phyloP scores from a whole-genome alignment of 2,329 filamentous ascomycete genomes.

The Xylariales sp. region DNA sequence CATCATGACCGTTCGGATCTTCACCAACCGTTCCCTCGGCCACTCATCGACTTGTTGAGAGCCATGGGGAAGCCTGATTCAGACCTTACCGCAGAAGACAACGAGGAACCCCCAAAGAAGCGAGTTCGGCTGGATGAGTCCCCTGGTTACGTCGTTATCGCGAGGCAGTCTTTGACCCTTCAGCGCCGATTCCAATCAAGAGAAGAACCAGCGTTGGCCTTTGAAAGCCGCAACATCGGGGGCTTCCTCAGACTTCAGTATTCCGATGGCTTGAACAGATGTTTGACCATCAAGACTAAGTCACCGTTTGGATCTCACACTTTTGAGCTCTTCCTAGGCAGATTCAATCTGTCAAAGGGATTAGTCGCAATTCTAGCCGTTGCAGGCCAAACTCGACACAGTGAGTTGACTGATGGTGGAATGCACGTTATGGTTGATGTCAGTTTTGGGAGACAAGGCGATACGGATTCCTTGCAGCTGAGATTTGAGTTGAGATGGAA shows the following conservation, averaged over 20 bases:
- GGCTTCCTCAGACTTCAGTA: conserved; percentile 1
- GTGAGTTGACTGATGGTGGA: conserved; percentile 12
- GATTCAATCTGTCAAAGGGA: background rate
- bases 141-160: conserved; percentile 1
- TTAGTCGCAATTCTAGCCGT: conserved; percentile 8
- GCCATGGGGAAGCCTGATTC: background rate
- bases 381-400: conserved; percentile 4
- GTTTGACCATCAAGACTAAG: no score
- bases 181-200: background rate
- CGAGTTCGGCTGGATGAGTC: conserved; percentile 14
- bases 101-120: conserved; percentile 15
- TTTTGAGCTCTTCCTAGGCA: background rate
- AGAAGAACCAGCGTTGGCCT: background rate
- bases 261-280: no score
- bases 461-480: conserved; percentile 26
- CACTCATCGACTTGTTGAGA: conserved; percentile 12
- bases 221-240: background rate
- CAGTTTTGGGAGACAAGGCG: conserved; percentile 22
- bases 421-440: conserved; percentile 32
- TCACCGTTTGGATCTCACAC: background rate
- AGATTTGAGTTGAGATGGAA: conserved; percentile 39
- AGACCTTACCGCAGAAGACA: background rate
- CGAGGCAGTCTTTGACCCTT: background rate
- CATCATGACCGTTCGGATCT: no score
- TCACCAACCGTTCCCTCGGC: conserved; percentile 13